Conservation (phyloP, 495 filamentous ascomycete genomes). For the Trichoderma parareesei region DNA sequence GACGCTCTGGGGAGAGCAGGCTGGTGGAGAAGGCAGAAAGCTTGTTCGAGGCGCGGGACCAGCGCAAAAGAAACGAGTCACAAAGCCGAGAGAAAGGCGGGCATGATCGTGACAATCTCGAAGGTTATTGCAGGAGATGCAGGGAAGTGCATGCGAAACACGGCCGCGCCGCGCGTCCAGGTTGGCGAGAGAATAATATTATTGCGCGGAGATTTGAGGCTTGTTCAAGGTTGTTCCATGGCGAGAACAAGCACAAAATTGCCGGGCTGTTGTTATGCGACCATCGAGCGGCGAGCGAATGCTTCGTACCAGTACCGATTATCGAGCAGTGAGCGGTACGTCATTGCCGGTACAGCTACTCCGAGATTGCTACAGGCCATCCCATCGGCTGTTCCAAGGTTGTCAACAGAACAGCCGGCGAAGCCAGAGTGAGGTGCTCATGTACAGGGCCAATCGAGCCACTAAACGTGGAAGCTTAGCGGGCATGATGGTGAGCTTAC, state of each 20-base stretch:
- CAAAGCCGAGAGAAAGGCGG: background rate
- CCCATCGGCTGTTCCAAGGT: background rate
- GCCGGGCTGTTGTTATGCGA: background rate
- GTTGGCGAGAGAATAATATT: background rate
- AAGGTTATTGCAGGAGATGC: background rate
- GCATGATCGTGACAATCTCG: background rate
- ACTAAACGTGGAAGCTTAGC: background rate
- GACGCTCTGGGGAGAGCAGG: background rate
- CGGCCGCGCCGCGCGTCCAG: background rate
- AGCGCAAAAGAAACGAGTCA: background rate
- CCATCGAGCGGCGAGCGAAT: background rate
- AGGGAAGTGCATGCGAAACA: slow-evolving; percentile 4
- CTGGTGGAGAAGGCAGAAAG: background rate
- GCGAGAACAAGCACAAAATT: background rate
- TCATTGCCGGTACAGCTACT: background rate
- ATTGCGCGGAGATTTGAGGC: background rate
- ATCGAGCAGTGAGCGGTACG: background rate
- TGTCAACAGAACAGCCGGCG: no score
- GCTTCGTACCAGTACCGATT: background rate
- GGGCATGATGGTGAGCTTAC: background rate
- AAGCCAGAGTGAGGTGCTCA: no score
- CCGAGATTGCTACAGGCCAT: background rate
- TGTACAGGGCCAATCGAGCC: no score
- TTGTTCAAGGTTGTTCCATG: background rate
- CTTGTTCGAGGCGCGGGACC: background rate